Evolutionary conservation across 495 filamentous ascomycete genomes (phyloP).

Genomic region (Aspergillus sparsus): DNA sequence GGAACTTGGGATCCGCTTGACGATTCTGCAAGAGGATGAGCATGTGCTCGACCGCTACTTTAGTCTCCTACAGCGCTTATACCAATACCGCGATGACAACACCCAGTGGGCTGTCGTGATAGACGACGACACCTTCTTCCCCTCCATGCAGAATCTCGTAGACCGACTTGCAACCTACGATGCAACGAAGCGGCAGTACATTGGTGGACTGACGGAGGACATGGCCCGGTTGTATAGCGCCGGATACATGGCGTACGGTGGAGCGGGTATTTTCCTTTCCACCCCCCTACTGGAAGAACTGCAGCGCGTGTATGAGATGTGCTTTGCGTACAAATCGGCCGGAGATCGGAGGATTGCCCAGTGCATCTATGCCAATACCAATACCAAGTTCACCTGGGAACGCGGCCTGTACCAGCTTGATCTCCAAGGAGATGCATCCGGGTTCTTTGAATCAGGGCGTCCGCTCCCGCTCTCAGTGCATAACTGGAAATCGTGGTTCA

Average conservation of each 20-base stretch:
- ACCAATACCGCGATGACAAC: slow-evolving; percentile 30
- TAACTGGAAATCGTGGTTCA: slow-evolving; percentile 60
- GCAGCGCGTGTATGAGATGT: slow-evolving; percentile 35
- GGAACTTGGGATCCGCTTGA: slow-evolving; percentile 49
- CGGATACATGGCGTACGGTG: slow-evolving; percentile 57
- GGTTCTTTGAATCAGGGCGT: slow-evolving; percentile 58
- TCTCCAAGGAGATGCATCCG: slow-evolving; percentile 49
- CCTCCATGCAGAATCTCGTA: slow-evolving; percentile 50
- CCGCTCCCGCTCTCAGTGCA: slow-evolving; percentile 55
- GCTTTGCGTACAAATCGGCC: slow-evolving; percentile 38
- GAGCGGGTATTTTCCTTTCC: slow-evolving; percentile 61
- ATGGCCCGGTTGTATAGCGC: slow-evolving; percentile 46
- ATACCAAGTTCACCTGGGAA: slow-evolving; percentile 50
- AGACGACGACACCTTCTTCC: slow-evolving; percentile 73
- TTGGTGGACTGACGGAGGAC: slow-evolving; percentile 58
- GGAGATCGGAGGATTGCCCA: slow-evolving; percentile 51
- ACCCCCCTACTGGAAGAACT: slow-evolving; percentile 46
- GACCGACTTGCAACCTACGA: slow-evolving; percentile 48
- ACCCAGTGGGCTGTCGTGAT: slow-evolving; percentile 57
- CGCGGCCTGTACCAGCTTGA: slow-evolving; percentile 56
- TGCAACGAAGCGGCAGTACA: slow-evolving; percentile 48
- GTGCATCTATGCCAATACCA: slow-evolving; percentile 55
- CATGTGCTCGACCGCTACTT: slow-evolving; percentile 59
- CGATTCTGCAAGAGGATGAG: slow-evolving; percentile 49
- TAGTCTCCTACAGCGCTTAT: slow-evolving; percentile 45